phyloP scores from a whole-genome alignment of 2,329 filamentous ascomycete species.

The Alternaria sp. region DNA sequence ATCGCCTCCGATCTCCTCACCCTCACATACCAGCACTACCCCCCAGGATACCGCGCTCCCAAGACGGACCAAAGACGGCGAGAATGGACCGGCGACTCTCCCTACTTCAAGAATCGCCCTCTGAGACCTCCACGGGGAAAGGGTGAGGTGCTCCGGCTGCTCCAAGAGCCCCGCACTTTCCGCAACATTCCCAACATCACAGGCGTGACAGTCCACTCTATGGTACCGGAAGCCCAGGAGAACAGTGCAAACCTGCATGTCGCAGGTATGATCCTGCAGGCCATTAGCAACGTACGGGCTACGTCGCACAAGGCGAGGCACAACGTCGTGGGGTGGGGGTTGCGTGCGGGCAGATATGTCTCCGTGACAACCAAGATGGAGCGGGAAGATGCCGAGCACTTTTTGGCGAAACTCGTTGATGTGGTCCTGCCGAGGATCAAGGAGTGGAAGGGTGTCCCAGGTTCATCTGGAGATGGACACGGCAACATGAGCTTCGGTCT shows the following conservation, averaged over 20 bases:
- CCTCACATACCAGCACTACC: constrained; percentile 84
- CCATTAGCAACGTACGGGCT: constrained; percentile 80
- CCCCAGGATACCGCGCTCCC: constrained; percentile 74
- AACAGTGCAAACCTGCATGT: constrained; percentile 81
- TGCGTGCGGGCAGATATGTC: constrained; percentile 74
- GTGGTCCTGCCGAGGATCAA: constrained; percentile 94
- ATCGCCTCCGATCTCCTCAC: constrained; percentile 88
- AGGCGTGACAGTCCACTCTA: constrained; percentile 80
- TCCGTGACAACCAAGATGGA: constrained; percentile 79
- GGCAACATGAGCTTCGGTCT: constrained; percentile 90
- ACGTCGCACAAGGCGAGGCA: constrained; percentile 73
- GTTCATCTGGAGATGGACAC: constrained; percentile 80
- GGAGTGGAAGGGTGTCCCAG: constrained; percentile 86
- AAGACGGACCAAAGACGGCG: constrained; percentile 73
- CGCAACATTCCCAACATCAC: constrained; percentile 84
- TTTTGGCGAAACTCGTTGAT: constrained; percentile 88
- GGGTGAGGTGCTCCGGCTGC: constrained; percentile 70
- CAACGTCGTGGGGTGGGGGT: constrained; percentile 77
- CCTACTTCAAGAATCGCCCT: constrained; percentile 92
- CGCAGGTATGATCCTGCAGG: constrained; percentile 82
- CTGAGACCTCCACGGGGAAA: constrained; percentile 84
- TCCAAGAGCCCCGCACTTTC: constrained; percentile 75
- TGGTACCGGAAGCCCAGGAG: constrained; percentile 71
- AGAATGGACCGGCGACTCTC: constrained; percentile 87
- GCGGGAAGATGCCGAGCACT: constrained; percentile 86